These are phyloP conservation scores for Tuber borchii DNA, from an alignment of 495 filamentous ascomycete species.

Conservation along the genomic window DNA sequence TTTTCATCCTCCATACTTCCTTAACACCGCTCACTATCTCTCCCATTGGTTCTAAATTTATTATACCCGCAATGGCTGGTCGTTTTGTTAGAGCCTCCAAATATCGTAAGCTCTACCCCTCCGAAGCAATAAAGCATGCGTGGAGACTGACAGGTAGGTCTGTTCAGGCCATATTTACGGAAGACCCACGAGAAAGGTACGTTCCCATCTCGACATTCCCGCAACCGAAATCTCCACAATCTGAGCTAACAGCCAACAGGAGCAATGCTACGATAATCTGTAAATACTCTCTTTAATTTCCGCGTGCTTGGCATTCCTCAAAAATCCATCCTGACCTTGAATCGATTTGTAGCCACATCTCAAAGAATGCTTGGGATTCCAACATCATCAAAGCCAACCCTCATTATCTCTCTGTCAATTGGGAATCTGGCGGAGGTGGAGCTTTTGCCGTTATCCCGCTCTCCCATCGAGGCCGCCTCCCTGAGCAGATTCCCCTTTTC, in stretches of 20 bases:
- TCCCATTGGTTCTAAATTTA: slow-evolving; percentile 13
- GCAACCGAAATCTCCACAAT: background rate
- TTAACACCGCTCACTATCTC: slow-evolving; percentile 14
- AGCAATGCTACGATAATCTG: slow-evolving; percentile 95
- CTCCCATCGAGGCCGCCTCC: slow-evolving; percentile 76
- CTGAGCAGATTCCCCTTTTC: slow-evolving; percentile 90
- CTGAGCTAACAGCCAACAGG: slow-evolving; percentile 45
- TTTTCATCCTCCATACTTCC: slow-evolving; percentile 9
- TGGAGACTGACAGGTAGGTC: slow-evolving; percentile 36
- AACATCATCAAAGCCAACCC: slow-evolving; percentile 97
- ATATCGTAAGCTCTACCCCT: slow-evolving; percentile 67
- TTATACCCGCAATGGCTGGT: slow-evolving; percentile 63
- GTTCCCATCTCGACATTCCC: slow-evolving; percentile 16
- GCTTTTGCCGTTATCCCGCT: slow-evolving; percentile 95
- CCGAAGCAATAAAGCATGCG: slow-evolving; percentile 41
- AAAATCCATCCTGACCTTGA: background rate
- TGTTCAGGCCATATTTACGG: slow-evolving; percentile 91
- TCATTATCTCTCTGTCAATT: slow-evolving; percentile 94
- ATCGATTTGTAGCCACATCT: slow-evolving; percentile 53
- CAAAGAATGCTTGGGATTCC: slow-evolving; percentile 97
- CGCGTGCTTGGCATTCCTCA: background rate
- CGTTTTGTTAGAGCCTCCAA: slow-evolving; percentile 98
- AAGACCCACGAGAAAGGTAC: slow-evolving; percentile 82
- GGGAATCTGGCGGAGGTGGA: slow-evolving; percentile 93
- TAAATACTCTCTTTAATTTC: slow-evolving; percentile 39